Evolutionary conservation across 1,284 basidiomycete species (phyloP).

Genomic region (Pascua sp.): DNA sequence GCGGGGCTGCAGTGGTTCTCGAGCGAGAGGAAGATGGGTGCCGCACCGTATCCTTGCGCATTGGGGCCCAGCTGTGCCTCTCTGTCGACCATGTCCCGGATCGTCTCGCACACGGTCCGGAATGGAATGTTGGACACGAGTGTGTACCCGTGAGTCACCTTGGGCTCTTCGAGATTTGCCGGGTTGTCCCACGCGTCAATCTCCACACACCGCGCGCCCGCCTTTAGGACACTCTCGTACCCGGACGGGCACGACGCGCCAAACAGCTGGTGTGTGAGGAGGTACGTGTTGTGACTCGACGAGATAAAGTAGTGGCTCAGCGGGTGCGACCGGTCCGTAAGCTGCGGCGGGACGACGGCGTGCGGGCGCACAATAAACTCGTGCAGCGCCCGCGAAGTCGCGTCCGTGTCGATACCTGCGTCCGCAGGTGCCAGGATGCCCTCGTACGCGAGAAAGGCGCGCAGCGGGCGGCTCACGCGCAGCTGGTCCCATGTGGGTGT

Average conservation of each 20-base stretch:
- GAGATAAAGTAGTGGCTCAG: constrained; percentile 87
- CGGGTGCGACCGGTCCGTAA: constrained; percentile 53
- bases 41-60: not conserved
- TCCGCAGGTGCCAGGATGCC: constrained; percentile 5
- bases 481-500: constrained; percentile 1
- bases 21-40: constrained; percentile 14
- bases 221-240: constrained; percentile 10
- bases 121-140: constrained; percentile 18
- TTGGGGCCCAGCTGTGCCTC: not conserved
- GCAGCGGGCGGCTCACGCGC: constrained; percentile 8
- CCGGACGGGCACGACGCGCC: constrained; percentile 11
- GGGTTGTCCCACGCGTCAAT: constrained; percentile 20
- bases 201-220: constrained; percentile 20
- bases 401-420: not conserved
- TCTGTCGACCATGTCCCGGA: constrained; percentile 10
- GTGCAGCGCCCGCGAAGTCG: constrained; percentile 1
- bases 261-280: constrained; percentile 58
- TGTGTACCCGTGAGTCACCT: constrained; percentile 22
- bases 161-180: constrained; percentile 12
- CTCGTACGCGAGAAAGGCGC: constrained; percentile 11
- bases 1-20: constrained; percentile 18
- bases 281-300: constrained; percentile 95
- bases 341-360: constrained; percentile 5
- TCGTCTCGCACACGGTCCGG: constrained; percentile 16
- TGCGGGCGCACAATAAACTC: constrained; percentile 10